Percentiles rank a stretch among this genome's conserved stretches.
Evolutionary conservation across 768 basidiomycete species (phyloP).

Genomic region (Sarcomyxa edulis): DNA sequence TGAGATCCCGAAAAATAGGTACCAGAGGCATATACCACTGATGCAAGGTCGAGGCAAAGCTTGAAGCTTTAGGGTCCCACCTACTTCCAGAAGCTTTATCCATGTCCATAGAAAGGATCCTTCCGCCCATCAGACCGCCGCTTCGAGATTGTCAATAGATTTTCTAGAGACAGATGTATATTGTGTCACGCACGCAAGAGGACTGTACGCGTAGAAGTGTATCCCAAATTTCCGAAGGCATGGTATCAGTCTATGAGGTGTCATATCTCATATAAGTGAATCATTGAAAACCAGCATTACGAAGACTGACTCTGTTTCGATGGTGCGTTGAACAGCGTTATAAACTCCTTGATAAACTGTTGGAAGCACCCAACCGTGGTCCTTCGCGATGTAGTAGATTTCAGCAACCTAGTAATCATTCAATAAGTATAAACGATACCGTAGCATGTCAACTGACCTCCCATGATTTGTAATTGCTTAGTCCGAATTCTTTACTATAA

Average conservation of each 20-base stretch:
- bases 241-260: conserved; percentile 38
- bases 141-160: too few species aligned
- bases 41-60: too few species aligned
- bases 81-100: too few species aligned
- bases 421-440: too few species aligned
- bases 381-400: conserved; percentile 38
- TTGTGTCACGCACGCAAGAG: conserved; percentile 32
- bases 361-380: conserved; percentile 35
- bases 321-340: conserved; percentile 14
- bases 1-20: conserved; percentile 29
- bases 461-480: conserved; percentile 43
- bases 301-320: conserved; percentile 14
- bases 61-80: too few species aligned
- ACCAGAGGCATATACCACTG: conserved; percentile 33
- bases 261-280: too few species aligned
- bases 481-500: conserved; percentile 37
- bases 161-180: too few species aligned
- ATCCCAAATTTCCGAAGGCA: conserved; percentile 41
- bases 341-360: conserved; percentile 35
- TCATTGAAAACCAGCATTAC: conserved; percentile 22
- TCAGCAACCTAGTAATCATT: conserved; percentile 44
- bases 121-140: too few species aligned
- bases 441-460: conserved; percentile 23
- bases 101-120: too few species aligned
- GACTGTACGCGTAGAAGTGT: conserved; percentile 35